These are phyloP conservation scores for Penicillium sp. DNA, from an alignment of 2,329 filamentous ascomycete species.

Conservation along the genomic window DNA sequence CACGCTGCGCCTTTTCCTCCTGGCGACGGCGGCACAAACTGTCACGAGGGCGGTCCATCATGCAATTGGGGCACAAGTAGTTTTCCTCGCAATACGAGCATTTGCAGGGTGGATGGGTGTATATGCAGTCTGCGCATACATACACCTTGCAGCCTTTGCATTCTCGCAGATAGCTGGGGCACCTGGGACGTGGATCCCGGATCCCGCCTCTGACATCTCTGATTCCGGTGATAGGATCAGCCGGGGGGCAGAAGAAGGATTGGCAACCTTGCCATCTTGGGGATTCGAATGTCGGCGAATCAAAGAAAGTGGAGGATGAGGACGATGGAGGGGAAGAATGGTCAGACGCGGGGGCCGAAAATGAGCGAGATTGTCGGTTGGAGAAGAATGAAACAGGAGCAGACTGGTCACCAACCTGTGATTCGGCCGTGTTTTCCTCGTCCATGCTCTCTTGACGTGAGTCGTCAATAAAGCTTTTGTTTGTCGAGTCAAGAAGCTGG, in stretches of 20 bases:
- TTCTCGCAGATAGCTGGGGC: slow-evolving; percentile 42
- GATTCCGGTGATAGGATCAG: slow-evolving; percentile 1
- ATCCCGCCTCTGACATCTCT: slow-evolving; percentile 25
- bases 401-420: slow-evolving; percentile 19
- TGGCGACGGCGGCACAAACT: slow-evolving; percentile 38
- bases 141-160: slow-evolving; percentile 46
- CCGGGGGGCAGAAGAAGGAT: slow-evolving; percentile 46
- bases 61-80: slow-evolving; percentile 45
- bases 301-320: slow-evolving; percentile 36
- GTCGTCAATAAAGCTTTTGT: slow-evolving; percentile 37
- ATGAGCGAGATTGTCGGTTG: slow-evolving; percentile 33
- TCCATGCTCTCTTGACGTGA: slow-evolving; percentile 24
- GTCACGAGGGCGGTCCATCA: slow-evolving; percentile 36
- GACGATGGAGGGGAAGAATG: slow-evolving; percentile 41
- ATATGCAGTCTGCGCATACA: slow-evolving; percentile 46
- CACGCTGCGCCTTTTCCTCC: slow-evolving; percentile 37
- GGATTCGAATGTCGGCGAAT: slow-evolving; percentile 32
- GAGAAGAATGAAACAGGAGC: slow-evolving; percentile 18
- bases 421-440: slow-evolving; percentile 21
- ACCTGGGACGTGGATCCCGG: slow-evolving; percentile 46
- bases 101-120: slow-evolving; percentile 40
- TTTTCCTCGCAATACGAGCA: slow-evolving; percentile 44
- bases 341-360: slow-evolving; percentile 40
- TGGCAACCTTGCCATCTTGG: slow-evolving; percentile 47
- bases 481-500: slow-evolving; percentile 29